Evolutionary conservation across 306 rosid species (phyloP).

Genomic region (Argentina anserina): DNA sequence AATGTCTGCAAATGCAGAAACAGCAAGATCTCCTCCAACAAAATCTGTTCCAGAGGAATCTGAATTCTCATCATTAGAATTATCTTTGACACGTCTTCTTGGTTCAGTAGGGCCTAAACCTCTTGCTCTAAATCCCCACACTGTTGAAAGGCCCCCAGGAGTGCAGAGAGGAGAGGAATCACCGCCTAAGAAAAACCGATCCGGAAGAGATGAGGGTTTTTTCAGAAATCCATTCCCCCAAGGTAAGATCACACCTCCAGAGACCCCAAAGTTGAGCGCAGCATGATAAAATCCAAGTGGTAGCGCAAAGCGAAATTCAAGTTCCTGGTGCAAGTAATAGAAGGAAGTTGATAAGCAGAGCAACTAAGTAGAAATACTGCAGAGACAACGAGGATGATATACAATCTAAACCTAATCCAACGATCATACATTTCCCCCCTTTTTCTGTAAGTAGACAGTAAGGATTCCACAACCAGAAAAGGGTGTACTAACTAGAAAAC

Average conservation of each 20-base stretch:
- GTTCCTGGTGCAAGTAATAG: constrained; percentile 53
- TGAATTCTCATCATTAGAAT: constrained; percentile 34
- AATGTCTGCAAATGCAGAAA: constrained; percentile 87
- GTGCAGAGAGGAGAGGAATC: constrained; percentile 93
- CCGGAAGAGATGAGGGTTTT: constrained; percentile 86
- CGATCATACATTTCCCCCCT: background rate
- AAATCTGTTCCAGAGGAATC: constrained; percentile 60
- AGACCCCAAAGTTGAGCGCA: constrained; percentile 85
- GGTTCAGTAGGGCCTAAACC: constrained; percentile 90
- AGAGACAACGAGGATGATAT: background rate
- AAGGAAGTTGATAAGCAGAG: constrained; percentile 22
- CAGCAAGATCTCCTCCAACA: constrained; percentile 95
- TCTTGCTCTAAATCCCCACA: constrained; percentile 89
- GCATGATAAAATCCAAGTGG: constrained; percentile 82
- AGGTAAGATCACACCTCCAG: constrained; percentile 75
- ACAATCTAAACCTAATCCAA: background rate
- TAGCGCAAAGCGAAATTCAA: constrained; percentile 79
- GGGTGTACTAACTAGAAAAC: too few relatives aligned
- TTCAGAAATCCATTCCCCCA: constrained; percentile 81
- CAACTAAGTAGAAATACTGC: background rate
- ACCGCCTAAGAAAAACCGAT: constrained; percentile 92
- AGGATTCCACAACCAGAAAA: background rate
- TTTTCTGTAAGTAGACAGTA: background rate
- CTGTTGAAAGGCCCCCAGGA: constrained; percentile 75
- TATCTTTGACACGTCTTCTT: constrained; percentile 50